These are phyloP conservation scores for Pseudotsuga menziesii DNA, from an alignment of 75 land plant species.

Conservation along the genomic window DNA sequence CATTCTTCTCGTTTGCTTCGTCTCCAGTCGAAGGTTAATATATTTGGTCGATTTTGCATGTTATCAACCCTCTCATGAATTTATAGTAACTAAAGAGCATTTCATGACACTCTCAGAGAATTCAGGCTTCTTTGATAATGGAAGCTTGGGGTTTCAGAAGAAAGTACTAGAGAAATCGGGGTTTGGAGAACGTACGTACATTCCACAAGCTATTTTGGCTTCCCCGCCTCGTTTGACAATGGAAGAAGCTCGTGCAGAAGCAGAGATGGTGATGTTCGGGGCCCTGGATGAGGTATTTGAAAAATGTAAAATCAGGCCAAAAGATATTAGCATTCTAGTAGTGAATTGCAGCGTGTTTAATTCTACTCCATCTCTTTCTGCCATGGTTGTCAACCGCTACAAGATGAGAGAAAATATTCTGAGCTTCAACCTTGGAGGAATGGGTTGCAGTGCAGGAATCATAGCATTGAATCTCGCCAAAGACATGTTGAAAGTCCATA, in stretches of 20 bases:
- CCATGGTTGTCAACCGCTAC: conserved; percentile 70
- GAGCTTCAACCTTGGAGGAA: conserved; percentile 68
- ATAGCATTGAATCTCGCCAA: conserved; percentile 57
- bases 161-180: conserved; percentile 46
- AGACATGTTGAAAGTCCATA: conserved; percentile 41
- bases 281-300: conserved; percentile 49
- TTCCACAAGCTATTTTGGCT: conserved; percentile 31
- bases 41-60: conserved; percentile 69
- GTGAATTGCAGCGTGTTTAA: conserved; percentile 65
- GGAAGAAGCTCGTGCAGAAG: conserved; percentile 56
- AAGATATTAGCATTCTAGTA: conserved; percentile 52
- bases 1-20: conserved; percentile 49
- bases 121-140: conserved; percentile 45
- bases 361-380: conserved; percentile 60
- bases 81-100: conserved; percentile 13
- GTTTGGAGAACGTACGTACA: conserved; percentile 55
- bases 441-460: conserved; percentile 70
- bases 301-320: conserved; percentile 33
- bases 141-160: conserved; percentile 35
- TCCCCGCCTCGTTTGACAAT: conserved; percentile 24
- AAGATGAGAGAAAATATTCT: conserved; percentile 39
- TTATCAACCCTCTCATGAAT: conserved; percentile 16
- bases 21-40: conserved; percentile 60
- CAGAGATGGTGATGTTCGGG: conserved; percentile 51
- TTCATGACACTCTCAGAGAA: conserved; percentile 39